Evolutionary conservation across 108 stramenopile species (phyloP).

Genomic region (Conticribra weissflogii): DNA sequence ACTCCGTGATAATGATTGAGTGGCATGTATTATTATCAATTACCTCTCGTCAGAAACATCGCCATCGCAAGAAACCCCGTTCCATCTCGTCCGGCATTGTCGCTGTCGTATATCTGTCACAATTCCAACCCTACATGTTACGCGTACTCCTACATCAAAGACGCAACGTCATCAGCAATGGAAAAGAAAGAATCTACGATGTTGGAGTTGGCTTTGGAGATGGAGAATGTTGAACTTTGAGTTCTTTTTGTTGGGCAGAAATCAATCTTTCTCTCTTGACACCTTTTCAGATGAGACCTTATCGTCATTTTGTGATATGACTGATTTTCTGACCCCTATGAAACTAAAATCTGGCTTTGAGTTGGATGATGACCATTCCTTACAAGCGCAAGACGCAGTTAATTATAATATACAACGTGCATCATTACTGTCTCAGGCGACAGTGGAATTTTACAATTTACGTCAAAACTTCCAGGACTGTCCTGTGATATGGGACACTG

Average conservation of each 20-base stretch:
- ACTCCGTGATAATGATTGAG: too few relatives aligned
- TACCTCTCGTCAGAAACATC: too few relatives aligned
- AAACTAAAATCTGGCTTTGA: not conserved
- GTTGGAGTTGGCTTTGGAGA: not conserved
- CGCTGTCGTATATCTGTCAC: not conserved
- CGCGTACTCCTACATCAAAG: not conserved
- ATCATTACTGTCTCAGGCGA: not conserved
- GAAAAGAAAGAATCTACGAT: not conserved
- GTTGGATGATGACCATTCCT: not conserved
- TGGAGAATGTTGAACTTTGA: not conserved
- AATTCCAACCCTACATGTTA: not conserved
- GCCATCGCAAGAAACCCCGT: too few relatives aligned
- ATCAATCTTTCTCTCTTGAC: too few relatives aligned
- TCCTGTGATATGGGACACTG: constrained; percentile 4
- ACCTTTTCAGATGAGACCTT: not conserved
- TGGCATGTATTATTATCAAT: too few relatives aligned
- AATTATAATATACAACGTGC: not conserved
- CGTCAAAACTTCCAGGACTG: not conserved
- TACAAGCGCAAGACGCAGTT: not conserved
- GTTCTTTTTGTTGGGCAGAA: not conserved
- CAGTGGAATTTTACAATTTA: not conserved
- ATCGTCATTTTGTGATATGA: not conserved
- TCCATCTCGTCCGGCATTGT: not conserved
- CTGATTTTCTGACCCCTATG: not conserved
- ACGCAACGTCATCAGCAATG: not conserved